Evolutionary conservation across 2,329 filamentous ascomycete species (phyloP).

Genomic region (Fusarium subtropicale): DNA sequence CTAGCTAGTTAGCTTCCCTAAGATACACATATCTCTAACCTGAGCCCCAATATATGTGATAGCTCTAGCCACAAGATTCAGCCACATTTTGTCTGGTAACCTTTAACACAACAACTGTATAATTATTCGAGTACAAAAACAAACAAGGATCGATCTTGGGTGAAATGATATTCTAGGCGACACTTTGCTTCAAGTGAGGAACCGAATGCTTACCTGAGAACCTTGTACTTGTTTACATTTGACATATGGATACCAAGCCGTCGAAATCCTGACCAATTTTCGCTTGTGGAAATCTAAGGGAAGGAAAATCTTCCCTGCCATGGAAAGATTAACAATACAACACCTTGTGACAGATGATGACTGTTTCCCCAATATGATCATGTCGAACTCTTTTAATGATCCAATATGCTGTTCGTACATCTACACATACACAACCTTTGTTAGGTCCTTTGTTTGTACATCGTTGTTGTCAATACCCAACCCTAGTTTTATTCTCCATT

Average conservation of each 20-base stretch:
- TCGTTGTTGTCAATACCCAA: background rate
- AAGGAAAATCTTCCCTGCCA: background rate
- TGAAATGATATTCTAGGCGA: background rate
- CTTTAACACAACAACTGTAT: too few relatives aligned
- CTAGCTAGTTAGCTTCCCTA: too few relatives aligned
- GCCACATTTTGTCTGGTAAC: slow-evolving; percentile 18
- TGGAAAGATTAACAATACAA: background rate
- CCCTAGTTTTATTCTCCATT: slow-evolving; percentile 21
- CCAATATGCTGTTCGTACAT: slow-evolving; percentile 44
- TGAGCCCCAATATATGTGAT: too few relatives aligned
- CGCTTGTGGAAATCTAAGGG: background rate
- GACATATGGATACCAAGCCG: background rate
- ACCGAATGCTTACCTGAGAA: background rate
- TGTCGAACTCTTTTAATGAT: slow-evolving; percentile 2
- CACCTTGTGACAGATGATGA: background rate
- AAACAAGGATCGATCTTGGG: background rate
- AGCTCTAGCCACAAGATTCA: slow-evolving; percentile 32
- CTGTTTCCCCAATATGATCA: background rate
- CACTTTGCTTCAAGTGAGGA: background rate
- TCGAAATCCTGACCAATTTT: background rate
- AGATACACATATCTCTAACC: too few relatives aligned
- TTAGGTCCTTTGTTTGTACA: slow-evolving; percentile 33
- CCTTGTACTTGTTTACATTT: background rate
- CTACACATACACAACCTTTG: slow-evolving; percentile 43
- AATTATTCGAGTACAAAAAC: too few relatives aligned